Base-by-base conservation (phyloP, 108 stramenopile genomes). In the Skeletonema menzelii region DNA sequence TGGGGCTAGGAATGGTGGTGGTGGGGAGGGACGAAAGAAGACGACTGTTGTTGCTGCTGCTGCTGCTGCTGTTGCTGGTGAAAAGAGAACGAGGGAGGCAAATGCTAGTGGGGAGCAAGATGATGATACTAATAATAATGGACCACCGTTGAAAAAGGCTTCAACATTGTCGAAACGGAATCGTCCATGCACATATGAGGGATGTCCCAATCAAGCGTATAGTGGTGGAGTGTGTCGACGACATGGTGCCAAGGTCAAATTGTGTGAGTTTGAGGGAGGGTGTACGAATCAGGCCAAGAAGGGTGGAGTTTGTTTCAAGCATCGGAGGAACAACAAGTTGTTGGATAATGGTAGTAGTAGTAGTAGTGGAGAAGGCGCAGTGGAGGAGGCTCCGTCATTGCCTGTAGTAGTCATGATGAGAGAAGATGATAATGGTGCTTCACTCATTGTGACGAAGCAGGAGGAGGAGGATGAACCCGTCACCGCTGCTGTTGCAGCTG, bases 181-280 rank as follows among this genome's bases (percentile, higher is more conserved):
- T 19, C 35, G 35, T 11, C 35, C 62, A 40, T 65, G 64, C 13
- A 13, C 53, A 4, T n/a, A 8, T 5, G 64, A 47, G 6, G 46
- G 46, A 4, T 65, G 64, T 15, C 5, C 64, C 7, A 65, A 65
- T 31, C 64, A 65, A 56, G n/a, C 64, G 6, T 27, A 30, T n/a
- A 47, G 7, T 27, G 64, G 46, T 5, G 64, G 64, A 65, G 49
- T 65, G 10, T 65, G 64, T 31, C 38, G 64, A 15, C n/a, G 19
- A 20, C 64, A 65, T 31, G 64, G 64, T 27, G 64, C 64, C 12
- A 65, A 47, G 13, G 49, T 65, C 5, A 65, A 65, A 46, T 19
- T 46, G 10, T 46, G 44, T 46, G 17, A 17, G n/a, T 46, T n/a
- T 19, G 44, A 19, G 1, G 44, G 44, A 17, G n/a, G n/a, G n/a